phyloP scores from a whole-genome alignment of 169 alveolate genomes.

The Blepharisma undulans region DNA sequence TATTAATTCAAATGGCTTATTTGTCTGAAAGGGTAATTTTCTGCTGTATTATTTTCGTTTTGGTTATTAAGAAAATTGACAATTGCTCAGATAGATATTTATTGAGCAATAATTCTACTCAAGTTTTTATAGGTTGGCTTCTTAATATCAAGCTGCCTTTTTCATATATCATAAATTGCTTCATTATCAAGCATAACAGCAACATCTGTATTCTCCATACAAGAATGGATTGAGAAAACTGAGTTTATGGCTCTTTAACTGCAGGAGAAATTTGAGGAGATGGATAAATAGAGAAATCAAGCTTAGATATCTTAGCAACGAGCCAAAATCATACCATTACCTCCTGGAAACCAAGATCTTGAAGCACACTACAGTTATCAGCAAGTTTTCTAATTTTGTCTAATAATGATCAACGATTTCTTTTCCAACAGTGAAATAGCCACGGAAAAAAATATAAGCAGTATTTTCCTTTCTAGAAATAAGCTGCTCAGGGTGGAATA shows the following conservation, averaged over 20 bases:
- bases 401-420: constrained; percentile 95
- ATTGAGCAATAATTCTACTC: constrained; percentile 96
- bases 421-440: constrained; percentile 98
- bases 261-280: constrained; percentile 97
- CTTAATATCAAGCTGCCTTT: constrained; percentile 96
- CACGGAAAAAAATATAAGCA: constrained; percentile 93
- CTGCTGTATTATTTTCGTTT: too few species aligned
- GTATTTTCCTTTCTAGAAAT: constrained; percentile 99
- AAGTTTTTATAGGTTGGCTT: constrained; percentile 97
- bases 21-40: too few species aligned
- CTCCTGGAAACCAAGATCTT: constrained; percentile 98
- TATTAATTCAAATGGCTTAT: too few species aligned
- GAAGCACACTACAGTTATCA: constrained; percentile 98
- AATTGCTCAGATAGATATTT: too few species aligned
- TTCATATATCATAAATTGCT: constrained; percentile 98
- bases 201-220: constrained; percentile 98
- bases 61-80: too few species aligned
- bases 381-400: constrained; percentile 98
- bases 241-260: constrained; percentile 99
- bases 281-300: constrained; percentile 97
- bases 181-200: constrained; percentile 98
- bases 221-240: constrained; percentile 96
- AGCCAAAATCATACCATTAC: constrained; percentile 99
- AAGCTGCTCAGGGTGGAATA: constrained; percentile 98
- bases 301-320: constrained; percentile 95